Evolutionary conservation across 306 rosid species (phyloP), one percentile per base, ranked within the genome.

Genomic region (Luffa aegyptiaca): DNA sequence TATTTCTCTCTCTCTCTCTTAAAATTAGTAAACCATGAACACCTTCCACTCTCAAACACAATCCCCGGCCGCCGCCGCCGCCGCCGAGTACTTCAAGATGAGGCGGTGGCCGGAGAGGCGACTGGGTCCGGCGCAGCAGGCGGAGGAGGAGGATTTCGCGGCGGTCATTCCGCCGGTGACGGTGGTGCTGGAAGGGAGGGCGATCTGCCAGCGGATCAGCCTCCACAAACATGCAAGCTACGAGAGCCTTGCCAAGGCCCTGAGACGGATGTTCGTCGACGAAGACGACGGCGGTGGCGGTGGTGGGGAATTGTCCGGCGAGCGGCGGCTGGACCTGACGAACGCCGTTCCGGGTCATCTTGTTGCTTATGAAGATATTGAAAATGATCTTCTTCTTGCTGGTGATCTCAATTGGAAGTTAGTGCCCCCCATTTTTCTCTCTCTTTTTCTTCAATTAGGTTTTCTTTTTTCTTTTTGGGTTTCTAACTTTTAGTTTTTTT

Each of bases 391-490:
- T 82, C 97, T 93, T 85, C 96, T 93, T 6, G 98, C 96, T 37
- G 96, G 98, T 64, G 98, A 93, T 71, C 97, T 93, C 74, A 80
- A 62, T 72, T 93, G 98, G 98, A 90, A 92, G 98, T 93, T 84
- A 85, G 90, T 86, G n/a, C 62, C 4, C 62, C 13, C 16, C 62
- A 6, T 8, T n/a, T 61, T 26, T 62, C 5, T 61, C 17, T n/a
- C 3, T 57, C 20, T 57, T 1, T 57, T 11, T 48, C 6, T 48
- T 48, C 13, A 39, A 39, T 39, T 39, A 39, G 42, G 42, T 39
- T 39, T 39, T 3, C 4, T 3, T 39, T 6, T 48, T 48, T 10
- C 6, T 11, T 51, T 51, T 51, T 51, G 55, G 6, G 18, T 3
- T 51, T 51, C 52, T 48, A 48, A 48, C 0, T 48, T 8, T 2